Percentiles rank a stretch among this genome's conserved stretches.
phyloP scores from a whole-genome alignment of 2,329 filamentous ascomycete species.

The Pezicula carpinea region DNA sequence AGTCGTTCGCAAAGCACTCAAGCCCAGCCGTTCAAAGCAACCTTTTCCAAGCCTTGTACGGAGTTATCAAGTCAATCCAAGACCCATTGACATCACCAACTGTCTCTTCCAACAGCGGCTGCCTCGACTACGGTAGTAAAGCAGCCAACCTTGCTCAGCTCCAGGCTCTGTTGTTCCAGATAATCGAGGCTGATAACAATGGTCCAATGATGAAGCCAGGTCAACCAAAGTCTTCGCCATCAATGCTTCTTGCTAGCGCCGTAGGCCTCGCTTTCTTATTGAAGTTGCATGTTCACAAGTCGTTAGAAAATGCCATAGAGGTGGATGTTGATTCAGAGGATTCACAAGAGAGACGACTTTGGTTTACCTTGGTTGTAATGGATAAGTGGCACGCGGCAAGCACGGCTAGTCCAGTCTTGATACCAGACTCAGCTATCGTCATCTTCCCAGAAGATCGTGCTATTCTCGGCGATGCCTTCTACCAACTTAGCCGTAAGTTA shows the following conservation, averaged over 20 bases:
- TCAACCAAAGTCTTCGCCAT: slow-evolving; percentile 35
- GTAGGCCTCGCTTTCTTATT: slow-evolving; percentile 62
- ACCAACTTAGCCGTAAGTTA: slow-evolving; percentile 59
- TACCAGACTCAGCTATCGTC: slow-evolving; percentile 58
- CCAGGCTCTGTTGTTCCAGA: slow-evolving; percentile 62
- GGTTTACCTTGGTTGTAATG: slow-evolving; percentile 68
- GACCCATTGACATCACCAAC: background rate
- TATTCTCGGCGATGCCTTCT: slow-evolving; percentile 59
- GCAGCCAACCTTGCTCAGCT: slow-evolving; percentile 49
- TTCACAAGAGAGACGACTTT: slow-evolving; percentile 58
- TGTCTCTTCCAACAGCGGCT: background rate
- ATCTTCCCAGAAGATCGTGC: slow-evolving; percentile 53
- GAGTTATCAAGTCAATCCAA: slow-evolving; percentile 51
- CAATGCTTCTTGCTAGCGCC: slow-evolving; percentile 58
- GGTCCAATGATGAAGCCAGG: slow-evolving; percentile 37
- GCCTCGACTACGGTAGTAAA: background rate
- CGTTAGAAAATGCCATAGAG: slow-evolving; percentile 35
- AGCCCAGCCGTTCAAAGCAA: no score
- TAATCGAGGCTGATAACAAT: slow-evolving; percentile 59
- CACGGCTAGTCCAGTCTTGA: slow-evolving; percentile 55
- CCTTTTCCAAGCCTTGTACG: slow-evolving; percentile 50
- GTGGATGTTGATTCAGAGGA: slow-evolving; percentile 56
- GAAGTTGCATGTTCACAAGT: slow-evolving; percentile 49
- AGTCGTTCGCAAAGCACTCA: no score
- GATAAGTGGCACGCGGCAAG: slow-evolving; percentile 72